Evolutionary conservation across 163 green algal genomes (phyloP), one percentile per base, ranked within the genome.

Genomic region (Coccomyxa subellipsoidea): DNA sequence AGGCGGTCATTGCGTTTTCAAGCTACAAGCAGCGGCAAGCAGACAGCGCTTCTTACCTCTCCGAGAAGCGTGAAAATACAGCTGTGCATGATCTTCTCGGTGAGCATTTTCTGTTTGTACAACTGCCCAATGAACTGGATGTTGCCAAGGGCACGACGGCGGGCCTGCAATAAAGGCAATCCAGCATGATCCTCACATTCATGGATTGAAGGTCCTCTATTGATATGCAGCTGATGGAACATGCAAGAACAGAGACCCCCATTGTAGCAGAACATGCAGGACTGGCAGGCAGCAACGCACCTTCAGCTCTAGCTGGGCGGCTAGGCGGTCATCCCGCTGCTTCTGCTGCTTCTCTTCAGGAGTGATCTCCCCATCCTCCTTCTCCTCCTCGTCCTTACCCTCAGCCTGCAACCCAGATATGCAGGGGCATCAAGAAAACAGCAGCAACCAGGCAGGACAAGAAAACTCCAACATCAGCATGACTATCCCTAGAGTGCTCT

Each of bases 101-200:
- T 98, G 21, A 98, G 91, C 91, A 98, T 96, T 37, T 85, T 88
- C 85, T 93, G 89, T 77, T 91, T 89, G 87, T 93, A 98, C n/a
- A 98, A 87, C 82, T 98, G 90, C 35, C 95, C 96, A 36, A 99
- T 97, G 87, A 99, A 99, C 77, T 97, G 93, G 85, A 99, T 98
- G 88, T 99, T 99, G 76, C 96, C 96, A 29, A 99, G 87, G 88
- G 96, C 96, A 38, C 96, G 90, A 82, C 90, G 86, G 15, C 93
- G 89, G 1, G 91, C 95, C 87, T 94, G 88, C 29, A 39, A 31
- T 37, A 23, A 39, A 15, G 53, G 0, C 1, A 38, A 37, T 80
- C n/a, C 31, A 2, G n/a, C 9, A 76, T 36, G 32, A 35, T 23
- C 72, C 7, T 31, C 34, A 10, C 31, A 78, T 8, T 78, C 71